Evolutionary conservation across 805 yeast genomes (phyloP).

Genomic region (Kodamaea neixiangensis): DNA sequence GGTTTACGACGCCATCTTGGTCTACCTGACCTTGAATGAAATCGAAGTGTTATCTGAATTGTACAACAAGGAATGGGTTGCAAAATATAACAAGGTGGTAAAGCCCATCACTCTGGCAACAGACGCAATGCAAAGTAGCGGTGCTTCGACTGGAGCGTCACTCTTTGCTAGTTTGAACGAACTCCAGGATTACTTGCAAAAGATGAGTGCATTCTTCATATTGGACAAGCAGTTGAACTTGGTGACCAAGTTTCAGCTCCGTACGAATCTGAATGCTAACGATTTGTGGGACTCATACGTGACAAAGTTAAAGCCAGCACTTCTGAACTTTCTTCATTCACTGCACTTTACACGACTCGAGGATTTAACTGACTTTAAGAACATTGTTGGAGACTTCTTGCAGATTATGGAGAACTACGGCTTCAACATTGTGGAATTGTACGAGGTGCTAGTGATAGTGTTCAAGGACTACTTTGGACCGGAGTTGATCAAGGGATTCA

Average conservation of each 20-base stretch:
- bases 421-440: conserved; percentile 58
- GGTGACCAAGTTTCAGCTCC: conserved; percentile 63
- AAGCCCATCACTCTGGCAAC: conserved; percentile 53
- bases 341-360: conserved; percentile 33
- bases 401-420: conserved; percentile 77
- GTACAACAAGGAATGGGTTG: conserved; percentile 69
- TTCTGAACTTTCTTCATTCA: conserved; percentile 49
- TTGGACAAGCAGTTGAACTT: conserved; percentile 69
- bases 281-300: conserved; percentile 77
- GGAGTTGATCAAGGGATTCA: conserved; percentile 55
- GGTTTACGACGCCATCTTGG: conserved; percentile 78
- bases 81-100: conserved; percentile 68
- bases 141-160: conserved; percentile 17
- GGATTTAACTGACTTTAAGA: conserved; percentile 55
- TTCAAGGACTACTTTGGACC: conserved; percentile 63
- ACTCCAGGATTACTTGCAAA: conserved; percentile 57
- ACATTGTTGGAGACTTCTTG: conserved; percentile 65
- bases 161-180: conserved; percentile 32
- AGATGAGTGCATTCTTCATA: conserved; percentile 73
- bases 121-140: conserved; percentile 27
- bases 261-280: conserved; percentile 60
- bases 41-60: conserved; percentile 59
- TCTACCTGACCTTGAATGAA: conserved; percentile 73
- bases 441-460: conserved; percentile 58
- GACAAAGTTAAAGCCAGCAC: conserved; percentile 58